A percentile compares a stretch with the other conserved stretches of the same genome.
Conservation (phyloP, 805 yeast genomes). For the Yamadazyma scolyti region DNA sequence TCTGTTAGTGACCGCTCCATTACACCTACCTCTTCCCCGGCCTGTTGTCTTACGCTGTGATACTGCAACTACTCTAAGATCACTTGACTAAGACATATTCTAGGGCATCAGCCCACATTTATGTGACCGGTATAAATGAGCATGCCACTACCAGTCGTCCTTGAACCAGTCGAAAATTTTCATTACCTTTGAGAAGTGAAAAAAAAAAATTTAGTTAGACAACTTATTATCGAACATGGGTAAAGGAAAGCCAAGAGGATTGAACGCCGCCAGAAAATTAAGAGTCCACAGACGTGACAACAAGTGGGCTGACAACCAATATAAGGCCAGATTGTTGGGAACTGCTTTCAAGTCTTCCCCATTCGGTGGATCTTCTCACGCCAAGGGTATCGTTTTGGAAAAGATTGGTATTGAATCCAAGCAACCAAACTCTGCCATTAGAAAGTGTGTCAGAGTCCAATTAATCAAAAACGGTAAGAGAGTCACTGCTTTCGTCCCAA, state of each 20-base stretch:
- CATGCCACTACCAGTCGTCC: conserved; percentile 4
- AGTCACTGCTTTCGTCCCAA: conserved; percentile 99
- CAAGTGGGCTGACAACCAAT: conserved; percentile 99
- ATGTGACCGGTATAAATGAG: too few relatives aligned
- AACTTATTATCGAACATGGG: conserved; percentile 68
- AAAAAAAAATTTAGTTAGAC: conserved; percentile 4
- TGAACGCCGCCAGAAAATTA: conserved; percentile 99
- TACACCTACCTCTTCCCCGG: too few relatives aligned
- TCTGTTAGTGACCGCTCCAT: too few relatives aligned
- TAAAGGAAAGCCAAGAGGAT: conserved; percentile 99
- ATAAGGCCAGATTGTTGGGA: conserved; percentile 98
- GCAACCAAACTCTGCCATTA: conserved; percentile 99
- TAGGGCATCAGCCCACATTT: conserved; percentile 4
- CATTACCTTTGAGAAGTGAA: conserved; percentile 3
- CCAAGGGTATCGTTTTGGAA: conserved; percentile 99
- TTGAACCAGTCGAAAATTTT: conserved; percentile 5
- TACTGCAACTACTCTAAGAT: too few relatives aligned
- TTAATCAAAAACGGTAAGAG: conserved; percentile 99
- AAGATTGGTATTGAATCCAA: conserved; percentile 99
- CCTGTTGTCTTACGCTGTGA: too few relatives aligned
- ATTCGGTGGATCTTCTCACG: conserved; percentile 99
- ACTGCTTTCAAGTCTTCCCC: conserved; percentile 99
- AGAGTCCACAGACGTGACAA: conserved; percentile 99
- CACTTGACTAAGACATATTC: too few relatives aligned
- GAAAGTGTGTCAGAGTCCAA: conserved; percentile 99